These are phyloP conservation scores for Xerocomellus dryophilus DNA, from an alignment of 768 basidiomycete species.

Conservation along the genomic window DNA sequence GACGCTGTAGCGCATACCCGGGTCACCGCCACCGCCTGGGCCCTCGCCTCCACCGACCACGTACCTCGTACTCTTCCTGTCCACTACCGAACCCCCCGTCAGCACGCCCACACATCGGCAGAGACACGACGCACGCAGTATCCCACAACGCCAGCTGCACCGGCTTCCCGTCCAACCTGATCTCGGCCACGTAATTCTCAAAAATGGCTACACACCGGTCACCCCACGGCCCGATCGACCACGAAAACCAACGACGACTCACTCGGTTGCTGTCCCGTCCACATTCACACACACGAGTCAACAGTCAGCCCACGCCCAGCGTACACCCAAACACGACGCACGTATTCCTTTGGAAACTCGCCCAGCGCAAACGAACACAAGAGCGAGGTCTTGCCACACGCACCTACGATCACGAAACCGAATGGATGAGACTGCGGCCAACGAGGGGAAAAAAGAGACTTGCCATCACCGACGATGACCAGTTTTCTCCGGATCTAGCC, in stretches of 20 bases:
- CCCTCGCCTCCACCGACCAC: not conserved
- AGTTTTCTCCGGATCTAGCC: slow-evolving; percentile 87
- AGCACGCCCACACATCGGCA: not conserved
- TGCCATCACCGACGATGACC: slow-evolving; percentile 96
- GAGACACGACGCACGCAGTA: slow-evolving; percentile 75
- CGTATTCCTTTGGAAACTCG: slow-evolving; percentile 95
- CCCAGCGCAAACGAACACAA: slow-evolving; percentile 90
- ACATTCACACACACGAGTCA: too few relatives aligned
- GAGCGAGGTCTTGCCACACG: slow-evolving; percentile 94
- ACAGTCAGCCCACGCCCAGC: not conserved
- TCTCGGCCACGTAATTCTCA: slow-evolving; percentile 99
- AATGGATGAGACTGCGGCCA: too few relatives aligned
- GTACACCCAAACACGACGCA: slow-evolving; percentile 40
- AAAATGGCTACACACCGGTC: slow-evolving; percentile 61
- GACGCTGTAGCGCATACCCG: slow-evolving; percentile 48
- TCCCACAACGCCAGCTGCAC: slow-evolving; percentile 98
- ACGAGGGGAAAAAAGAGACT: slow-evolving; percentile 27
- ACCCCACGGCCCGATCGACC: not conserved
- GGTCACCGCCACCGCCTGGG: not conserved
- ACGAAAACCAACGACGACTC: slow-evolving; percentile 8
- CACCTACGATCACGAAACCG: slow-evolving; percentile 44
- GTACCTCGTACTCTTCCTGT: slow-evolving; percentile 96
- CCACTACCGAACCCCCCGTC: slow-evolving; percentile 50
- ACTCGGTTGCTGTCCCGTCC: slow-evolving; percentile 44
- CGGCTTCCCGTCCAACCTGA: slow-evolving; percentile 94